phyloP scores from a whole-genome alignment of 345 rosid species.

The Stellera chamaejasme region DNA sequence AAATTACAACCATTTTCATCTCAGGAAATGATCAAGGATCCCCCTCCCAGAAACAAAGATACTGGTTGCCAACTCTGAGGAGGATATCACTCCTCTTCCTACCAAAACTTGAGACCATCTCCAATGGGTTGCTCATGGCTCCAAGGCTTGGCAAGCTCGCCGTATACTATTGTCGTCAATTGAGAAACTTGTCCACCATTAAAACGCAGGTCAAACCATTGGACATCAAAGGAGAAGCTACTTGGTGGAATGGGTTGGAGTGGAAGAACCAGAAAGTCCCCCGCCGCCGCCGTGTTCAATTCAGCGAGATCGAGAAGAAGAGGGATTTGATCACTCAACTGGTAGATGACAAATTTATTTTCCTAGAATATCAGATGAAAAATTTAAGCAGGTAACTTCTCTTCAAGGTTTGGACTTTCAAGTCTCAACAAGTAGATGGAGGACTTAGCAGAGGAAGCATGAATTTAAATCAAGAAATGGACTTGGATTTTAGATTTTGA shows the following conservation, averaged over 20 bases:
- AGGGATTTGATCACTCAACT: too few relatives aligned
- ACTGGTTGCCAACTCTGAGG: conserved; percentile 1
- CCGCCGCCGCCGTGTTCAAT: too few relatives aligned
- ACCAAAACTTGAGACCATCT: conserved; percentile 4
- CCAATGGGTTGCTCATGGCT: conserved; percentile 1
- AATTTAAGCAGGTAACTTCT: too few relatives aligned
- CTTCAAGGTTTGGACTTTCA: too few relatives aligned
- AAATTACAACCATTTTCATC: background rate
- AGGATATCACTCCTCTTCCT: conserved; percentile 5
- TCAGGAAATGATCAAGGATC: background rate
- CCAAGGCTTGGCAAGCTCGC: background rate
- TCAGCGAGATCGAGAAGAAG: too few relatives aligned
- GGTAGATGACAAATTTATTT: too few relatives aligned
- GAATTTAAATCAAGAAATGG: too few relatives aligned
- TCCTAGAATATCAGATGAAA: too few relatives aligned
- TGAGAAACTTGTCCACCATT: background rate
- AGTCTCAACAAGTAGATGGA: too few relatives aligned
- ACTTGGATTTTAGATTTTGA: too few relatives aligned
- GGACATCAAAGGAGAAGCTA: conserved; percentile 1
- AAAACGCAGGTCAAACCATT: background rate
- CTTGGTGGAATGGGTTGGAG: conserved; percentile 11
- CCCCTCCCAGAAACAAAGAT: background rate
- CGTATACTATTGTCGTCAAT: conserved; percentile 3
- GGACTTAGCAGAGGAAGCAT: too few relatives aligned
- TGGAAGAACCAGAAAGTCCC: background rate